Percentiles rank a stretch among this genome's conserved stretches.
Conservation (phyloP, 192 early-diverging fungal species). For the Coemansia reversa region DNA sequence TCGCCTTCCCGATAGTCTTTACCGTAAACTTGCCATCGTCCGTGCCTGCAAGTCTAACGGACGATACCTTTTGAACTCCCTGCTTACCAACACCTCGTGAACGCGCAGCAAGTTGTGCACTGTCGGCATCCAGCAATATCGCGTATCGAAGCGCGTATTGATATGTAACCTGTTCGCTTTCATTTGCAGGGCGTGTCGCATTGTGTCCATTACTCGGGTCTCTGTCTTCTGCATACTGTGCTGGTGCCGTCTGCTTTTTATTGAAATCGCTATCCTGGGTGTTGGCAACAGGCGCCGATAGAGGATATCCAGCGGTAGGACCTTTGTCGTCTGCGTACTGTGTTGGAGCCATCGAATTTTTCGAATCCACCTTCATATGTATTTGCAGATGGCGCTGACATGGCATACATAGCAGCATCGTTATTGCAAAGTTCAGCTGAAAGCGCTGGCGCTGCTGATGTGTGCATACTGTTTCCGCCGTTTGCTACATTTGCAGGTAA, state of each 20-base stretch:
- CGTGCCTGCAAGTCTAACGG: not conserved
- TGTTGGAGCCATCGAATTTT: not conserved
- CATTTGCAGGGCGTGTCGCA: not conserved
- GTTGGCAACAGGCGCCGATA: not conserved
- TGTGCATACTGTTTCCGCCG: not conserved
- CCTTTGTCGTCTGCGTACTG: not conserved
- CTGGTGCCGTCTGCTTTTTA: not conserved
- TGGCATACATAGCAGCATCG: not conserved
- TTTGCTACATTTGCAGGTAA: not conserved
- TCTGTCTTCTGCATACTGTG: not conserved
- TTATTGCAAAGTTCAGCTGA: not conserved
- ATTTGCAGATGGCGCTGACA: not conserved
- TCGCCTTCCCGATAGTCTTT: slow-evolving; percentile 41
- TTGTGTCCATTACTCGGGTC: not conserved
- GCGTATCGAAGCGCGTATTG: slow-evolving; percentile 56
- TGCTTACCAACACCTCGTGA: slow-evolving; percentile 13
- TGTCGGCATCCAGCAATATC: slow-evolving; percentile 51
- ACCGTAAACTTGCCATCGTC: slow-evolving; percentile 21
- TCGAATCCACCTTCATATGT: not conserved
- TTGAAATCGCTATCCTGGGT: not conserved
- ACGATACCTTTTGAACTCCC: slow-evolving; percentile 1
- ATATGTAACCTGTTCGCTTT: slow-evolving; percentile 38
- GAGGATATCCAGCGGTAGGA: not conserved
- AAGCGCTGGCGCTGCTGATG: not conserved
- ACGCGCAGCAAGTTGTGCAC: slow-evolving; percentile 39